Conservation (phyloP, 2,329 filamentous ascomycete species). For the Epicoccum nigrum region DNA sequence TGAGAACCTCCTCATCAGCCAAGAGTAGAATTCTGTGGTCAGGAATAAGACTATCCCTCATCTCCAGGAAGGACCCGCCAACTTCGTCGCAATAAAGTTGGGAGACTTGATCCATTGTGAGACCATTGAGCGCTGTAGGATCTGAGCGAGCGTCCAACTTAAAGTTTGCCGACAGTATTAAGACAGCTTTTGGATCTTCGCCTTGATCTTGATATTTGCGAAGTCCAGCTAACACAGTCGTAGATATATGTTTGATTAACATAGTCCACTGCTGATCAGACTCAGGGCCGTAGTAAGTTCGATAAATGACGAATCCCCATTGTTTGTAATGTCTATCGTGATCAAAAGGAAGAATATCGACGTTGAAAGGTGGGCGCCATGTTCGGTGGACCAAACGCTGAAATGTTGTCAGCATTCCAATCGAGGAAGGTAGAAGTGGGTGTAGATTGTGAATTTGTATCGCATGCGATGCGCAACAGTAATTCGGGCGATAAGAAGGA, state of each 20-base stretch:
- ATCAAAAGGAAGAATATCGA: not conserved
- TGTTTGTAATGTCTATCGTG: not conserved
- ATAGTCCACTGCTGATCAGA: not conserved
- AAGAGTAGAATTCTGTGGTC: not conserved
- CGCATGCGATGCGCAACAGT: too few relatives aligned
- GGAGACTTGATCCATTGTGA: not conserved
- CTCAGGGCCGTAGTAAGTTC: not conserved
- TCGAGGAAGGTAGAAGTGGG: too few relatives aligned
- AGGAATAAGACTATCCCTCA: slow-evolving; percentile 1
- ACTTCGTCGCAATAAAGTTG: not conserved
- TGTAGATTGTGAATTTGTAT: too few relatives aligned
- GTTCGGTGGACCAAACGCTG: not conserved
- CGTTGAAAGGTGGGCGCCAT: not conserved
- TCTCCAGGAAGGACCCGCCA: not conserved
- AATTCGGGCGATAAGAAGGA: too few relatives aligned
- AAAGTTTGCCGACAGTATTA: not conserved
- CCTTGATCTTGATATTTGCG: too few relatives aligned
- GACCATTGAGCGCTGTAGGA: not conserved
- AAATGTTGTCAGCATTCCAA: too few relatives aligned
- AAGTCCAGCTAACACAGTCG: not conserved
- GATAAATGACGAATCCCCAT: not conserved
- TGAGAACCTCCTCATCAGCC: slow-evolving; percentile 1
- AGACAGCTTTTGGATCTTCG: too few relatives aligned
- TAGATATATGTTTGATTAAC: not conserved
- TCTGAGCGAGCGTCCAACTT: not conserved